Conservation (phyloP, 352 stramenopile genomes). For the Pelagophyceae sp. region DNA sequence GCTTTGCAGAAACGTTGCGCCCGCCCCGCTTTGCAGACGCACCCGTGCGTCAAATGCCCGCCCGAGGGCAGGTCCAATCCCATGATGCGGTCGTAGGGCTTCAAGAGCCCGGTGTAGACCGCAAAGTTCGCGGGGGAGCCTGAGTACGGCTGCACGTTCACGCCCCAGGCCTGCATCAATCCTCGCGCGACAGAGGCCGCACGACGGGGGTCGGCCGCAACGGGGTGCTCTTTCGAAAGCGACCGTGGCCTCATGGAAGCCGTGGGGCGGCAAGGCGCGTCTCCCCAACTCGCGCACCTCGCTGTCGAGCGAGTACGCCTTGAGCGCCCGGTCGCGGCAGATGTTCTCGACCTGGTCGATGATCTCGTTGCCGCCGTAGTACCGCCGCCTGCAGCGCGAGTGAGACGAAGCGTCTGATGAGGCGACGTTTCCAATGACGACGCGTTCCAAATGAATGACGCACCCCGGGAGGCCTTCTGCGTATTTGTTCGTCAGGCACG, state of each 20-base stretch:
- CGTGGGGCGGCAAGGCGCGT: too few species aligned
- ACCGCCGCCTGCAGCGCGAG: too few species aligned
- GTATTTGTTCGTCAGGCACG: conserved; percentile 97
- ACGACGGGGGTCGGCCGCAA: too few species aligned
- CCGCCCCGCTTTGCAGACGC: too few species aligned
- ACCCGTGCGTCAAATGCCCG: conserved; percentile 94
- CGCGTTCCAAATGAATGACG: too few species aligned
- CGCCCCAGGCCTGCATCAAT: conserved; percentile 88
- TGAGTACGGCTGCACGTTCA: conserved; percentile 91
- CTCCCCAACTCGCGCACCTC: too few species aligned
- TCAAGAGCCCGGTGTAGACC: conserved; percentile 94
- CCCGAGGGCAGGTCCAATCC: conserved; percentile 94
- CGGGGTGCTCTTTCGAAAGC: too few species aligned
- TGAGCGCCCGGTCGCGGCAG: conserved; percentile 82
- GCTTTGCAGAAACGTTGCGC: too few species aligned
- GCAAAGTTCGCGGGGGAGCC: conserved; percentile 96
- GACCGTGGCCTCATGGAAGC: too few species aligned
- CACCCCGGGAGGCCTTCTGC: conserved; percentile 85
- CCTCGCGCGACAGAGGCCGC: too few species aligned
- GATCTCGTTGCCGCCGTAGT: conserved; percentile 95
- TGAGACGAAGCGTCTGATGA: too few species aligned
- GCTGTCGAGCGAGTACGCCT: conserved; percentile 81
- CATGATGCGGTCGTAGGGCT: conserved; percentile 98
- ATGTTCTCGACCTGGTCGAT: conserved; percentile 92
- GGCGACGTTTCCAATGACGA: too few species aligned